A percentile compares a stretch with the other conserved stretches of the same genome.
phyloP scores from a whole-genome alignment of 306 rosid species.

The Carpinus viminea region DNA sequence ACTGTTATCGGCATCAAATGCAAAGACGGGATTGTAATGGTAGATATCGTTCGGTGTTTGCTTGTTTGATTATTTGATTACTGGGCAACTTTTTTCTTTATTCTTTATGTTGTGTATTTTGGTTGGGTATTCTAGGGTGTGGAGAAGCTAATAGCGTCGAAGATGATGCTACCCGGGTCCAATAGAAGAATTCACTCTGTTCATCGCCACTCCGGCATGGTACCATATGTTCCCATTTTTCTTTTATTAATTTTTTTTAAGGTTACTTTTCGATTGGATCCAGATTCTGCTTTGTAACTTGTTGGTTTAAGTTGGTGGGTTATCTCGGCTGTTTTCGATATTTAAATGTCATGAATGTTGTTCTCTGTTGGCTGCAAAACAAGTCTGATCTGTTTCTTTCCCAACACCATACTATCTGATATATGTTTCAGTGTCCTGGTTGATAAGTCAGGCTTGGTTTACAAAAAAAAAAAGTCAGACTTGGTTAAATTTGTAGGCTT shows the following conservation, averaged over 20 bases:
- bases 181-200: slow-evolving; percentile 93
- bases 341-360: not conserved
- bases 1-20: slow-evolving; percentile 97
- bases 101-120: slow-evolving; percentile 4
- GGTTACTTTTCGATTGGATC: not conserved
- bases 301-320: not conserved
- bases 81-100: not conserved
- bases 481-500: not conserved
- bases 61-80: not conserved
- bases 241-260: slow-evolving; percentile 8
- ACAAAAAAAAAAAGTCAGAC: no score
- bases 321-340: not conserved
- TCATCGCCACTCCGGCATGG: slow-evolving; percentile 96
- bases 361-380: not conserved
- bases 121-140: slow-evolving; percentile 61
- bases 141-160: slow-evolving; percentile 91
- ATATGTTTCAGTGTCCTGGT: not conserved
- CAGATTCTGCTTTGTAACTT: not conserved
- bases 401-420: not conserved
- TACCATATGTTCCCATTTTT: slow-evolving; percentile 24
- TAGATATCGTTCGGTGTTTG: slow-evolving; percentile 19
- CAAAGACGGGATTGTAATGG: slow-evolving; percentile 94
- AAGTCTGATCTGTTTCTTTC: not conserved
- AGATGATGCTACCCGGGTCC: slow-evolving; percentile 98
- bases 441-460: no score